Conservation (phyloP, 1,284 basidiomycete species). For the Trametes versicolor region DNA sequence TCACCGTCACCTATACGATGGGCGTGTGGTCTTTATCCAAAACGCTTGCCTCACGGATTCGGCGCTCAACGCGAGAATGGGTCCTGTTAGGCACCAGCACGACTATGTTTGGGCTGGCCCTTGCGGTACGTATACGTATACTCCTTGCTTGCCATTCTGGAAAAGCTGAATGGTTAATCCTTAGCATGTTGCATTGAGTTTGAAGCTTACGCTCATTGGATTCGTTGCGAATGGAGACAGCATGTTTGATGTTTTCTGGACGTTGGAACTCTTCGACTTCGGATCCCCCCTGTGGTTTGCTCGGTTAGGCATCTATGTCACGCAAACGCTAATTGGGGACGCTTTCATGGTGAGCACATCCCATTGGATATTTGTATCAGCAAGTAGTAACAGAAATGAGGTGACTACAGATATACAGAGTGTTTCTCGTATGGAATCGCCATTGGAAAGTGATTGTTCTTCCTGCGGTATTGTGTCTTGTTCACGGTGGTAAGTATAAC, state of each 20-base stretch:
- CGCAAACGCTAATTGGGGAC: constrained; percentile 11
- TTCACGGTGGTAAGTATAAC: neutral
- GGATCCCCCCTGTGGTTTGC: too few species aligned
- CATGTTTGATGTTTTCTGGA: too few species aligned
- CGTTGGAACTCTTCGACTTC: too few species aligned
- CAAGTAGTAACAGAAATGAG: neutral
- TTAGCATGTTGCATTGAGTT: constrained; percentile 4
- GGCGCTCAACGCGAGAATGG: neutral
- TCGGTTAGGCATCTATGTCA: constrained; percentile 3
- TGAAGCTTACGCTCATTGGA: neutral
- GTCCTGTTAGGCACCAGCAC: neutral
- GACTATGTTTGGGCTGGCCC: neutral
- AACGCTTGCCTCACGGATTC: neutral
- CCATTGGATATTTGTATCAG: too few species aligned
- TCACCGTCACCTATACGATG: neutral
- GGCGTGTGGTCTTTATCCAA: neutral
- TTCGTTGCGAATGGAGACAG: neutral
- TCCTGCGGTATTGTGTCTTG: neutral
- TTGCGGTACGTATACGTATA: constrained; percentile 2
- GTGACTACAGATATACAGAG: constrained; percentile 7
- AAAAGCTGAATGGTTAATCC: neutral
- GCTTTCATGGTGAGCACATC: neutral
- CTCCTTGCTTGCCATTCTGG: too few species aligned
- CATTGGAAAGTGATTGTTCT: neutral
- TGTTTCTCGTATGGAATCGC: neutral